phyloP scores from a whole-genome alignment of 345 rosid species.

The Stellera chamaejasme region DNA sequence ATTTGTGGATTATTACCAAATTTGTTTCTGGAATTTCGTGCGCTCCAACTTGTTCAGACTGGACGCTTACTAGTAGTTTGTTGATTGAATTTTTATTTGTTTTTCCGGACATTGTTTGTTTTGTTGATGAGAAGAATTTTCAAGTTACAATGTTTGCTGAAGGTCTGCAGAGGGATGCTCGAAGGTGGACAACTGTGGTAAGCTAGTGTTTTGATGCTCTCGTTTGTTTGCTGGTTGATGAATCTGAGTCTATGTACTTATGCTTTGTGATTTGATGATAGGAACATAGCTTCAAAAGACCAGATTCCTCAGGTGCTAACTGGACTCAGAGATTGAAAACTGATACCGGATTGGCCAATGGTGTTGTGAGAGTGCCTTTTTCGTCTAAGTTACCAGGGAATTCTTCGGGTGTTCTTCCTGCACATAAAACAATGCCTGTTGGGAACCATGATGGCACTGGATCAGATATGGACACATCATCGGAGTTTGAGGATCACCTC shows the following conservation, averaged over 20 bases:
- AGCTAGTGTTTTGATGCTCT: too few species aligned
- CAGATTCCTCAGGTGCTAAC: constrained; percentile 20
- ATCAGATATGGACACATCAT: constrained; percentile 57
- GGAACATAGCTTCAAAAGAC: constrained; percentile 21
- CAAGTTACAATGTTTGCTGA: too few species aligned
- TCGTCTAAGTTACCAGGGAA: constrained; percentile 26
- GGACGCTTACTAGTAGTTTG: too few species aligned
- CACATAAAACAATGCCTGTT: constrained; percentile 22
- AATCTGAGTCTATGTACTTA: neutral
- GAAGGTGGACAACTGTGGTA: too few species aligned
- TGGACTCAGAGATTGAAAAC: constrained; percentile 19
- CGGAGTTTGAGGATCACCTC: constrained; percentile 58
- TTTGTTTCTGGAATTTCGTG: too few species aligned
- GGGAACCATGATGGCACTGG: constrained; percentile 32
- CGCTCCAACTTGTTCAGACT: too few species aligned
- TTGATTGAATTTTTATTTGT: too few species aligned
- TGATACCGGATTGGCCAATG: constrained; percentile 23
- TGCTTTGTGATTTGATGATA: constrained; percentile 10
- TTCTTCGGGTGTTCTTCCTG: constrained; percentile 29
- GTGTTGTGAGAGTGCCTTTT: constrained; percentile 28
- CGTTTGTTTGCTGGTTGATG: neutral
- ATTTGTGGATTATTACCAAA: too few species aligned
- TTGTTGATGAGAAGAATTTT: too few species aligned
- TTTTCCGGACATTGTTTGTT: too few species aligned
- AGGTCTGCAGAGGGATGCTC: too few species aligned